phyloP scores from a whole-genome alignment of 176 grass and related monocot species.

The Alopecurus myosuroides region DNA sequence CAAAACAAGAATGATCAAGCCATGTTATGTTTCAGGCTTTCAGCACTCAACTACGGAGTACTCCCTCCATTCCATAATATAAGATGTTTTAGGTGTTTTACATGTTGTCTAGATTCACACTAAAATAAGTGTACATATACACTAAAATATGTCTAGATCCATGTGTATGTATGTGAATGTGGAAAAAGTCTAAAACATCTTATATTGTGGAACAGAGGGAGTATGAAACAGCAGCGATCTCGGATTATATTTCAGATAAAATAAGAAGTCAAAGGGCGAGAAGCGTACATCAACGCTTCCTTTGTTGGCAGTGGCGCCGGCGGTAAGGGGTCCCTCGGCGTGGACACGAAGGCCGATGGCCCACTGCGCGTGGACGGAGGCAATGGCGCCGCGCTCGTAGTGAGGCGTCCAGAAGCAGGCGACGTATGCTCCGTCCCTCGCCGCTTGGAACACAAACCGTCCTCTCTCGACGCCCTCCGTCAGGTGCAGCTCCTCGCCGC shows the following conservation, averaged over 20 bases:
- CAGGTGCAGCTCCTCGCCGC: constrained; percentile 31
- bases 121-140: too few species aligned
- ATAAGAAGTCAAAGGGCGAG: not conserved
- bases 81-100: too few species aligned
- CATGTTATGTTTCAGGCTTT: too few species aligned
- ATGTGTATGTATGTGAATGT: too few species aligned
- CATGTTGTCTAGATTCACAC: too few species aligned
- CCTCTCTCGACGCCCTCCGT: constrained; percentile 36
- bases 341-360: constrained; percentile 1
- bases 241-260: not conserved
- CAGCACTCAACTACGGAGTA: too few species aligned
- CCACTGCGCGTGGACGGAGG: constrained; percentile 56
- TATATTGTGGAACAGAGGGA: too few species aligned
- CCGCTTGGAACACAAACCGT: constrained; percentile 38
- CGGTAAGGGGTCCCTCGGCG: not conserved
- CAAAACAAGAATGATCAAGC: too few species aligned
- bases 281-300: constrained; percentile 24
- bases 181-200: too few species aligned
- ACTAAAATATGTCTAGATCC: too few species aligned
- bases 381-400: constrained; percentile 26
- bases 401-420: constrained; percentile 46
- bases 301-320: constrained; percentile 11
- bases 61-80: too few species aligned
- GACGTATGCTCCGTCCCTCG: constrained; percentile 15
- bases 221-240: not conserved